Base-by-base conservation (phyloP, 495 filamentous ascomycete species). In the Mycothermus thermophilus region DNA sequence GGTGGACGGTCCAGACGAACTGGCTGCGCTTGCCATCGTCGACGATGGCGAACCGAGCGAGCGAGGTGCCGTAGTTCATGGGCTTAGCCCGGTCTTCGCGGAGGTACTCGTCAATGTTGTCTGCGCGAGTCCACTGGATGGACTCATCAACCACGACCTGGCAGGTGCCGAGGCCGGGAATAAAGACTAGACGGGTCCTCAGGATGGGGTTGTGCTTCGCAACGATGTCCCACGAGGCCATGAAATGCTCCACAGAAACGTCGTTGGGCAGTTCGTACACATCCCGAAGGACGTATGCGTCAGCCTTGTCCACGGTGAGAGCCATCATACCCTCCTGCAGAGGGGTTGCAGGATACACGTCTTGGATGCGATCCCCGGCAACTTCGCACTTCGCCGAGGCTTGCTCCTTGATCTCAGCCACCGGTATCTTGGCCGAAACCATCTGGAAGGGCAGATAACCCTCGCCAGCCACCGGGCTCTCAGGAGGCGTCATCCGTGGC, bases 301-400 rank as follows among this genome's bases (percentile, higher is more conserved):
- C 69, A 9, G 49, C 44, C 12, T 67, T 59, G 33, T 64, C 63
- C 22, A 62, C 59, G 1, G 43, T 48, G 8, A 46, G 32, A 9
- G 56, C 44, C 3, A 81, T 51, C n/a, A 81, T 52, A 0, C 75
- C 77, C 34, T 75, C 35, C 46, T 83, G 78, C 0, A 80, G 54
- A 8, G 76, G 58, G 5, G 68, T 77, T 54, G 72, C 78, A 4
- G 75, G 75, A 41, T 77, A 80, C 0, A 72, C 52, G 50, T 81
- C 72, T 32, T 51, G 54, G 30, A 61, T 48, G 4, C 42, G 25
- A 0, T 42, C 43, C 1, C 39, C 32, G 1, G 44, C 24, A 3
- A 62, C 40, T 9, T 37, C 22, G 35, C 42, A 46, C 9, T 45
- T 32, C 1, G 35, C 40, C 8, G 44, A 42, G 1, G 39, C 36